Conservation (phyloP, 495 filamentous ascomycete genomes). For the Antarctomyces pellizariae region DNA sequence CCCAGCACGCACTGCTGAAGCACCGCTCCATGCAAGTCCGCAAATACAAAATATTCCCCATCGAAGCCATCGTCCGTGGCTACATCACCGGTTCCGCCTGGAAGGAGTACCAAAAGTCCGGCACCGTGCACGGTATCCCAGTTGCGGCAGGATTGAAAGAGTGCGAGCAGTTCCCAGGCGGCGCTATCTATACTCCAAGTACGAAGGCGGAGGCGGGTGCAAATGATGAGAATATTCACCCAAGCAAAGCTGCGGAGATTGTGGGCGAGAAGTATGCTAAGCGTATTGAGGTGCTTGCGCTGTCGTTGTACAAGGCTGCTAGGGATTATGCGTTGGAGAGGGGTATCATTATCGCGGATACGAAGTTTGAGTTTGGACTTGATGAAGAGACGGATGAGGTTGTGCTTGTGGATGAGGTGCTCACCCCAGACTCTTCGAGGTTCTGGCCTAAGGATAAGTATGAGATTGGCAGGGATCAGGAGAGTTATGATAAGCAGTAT, state of each 20-base stretch:
- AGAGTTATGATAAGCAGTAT: constrained; percentile 79
- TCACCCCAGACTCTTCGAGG: constrained; percentile 64
- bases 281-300: constrained; percentile 44
- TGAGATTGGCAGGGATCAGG: constrained; percentile 45
- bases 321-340: constrained; percentile 47
- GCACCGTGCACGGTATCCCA: constrained; percentile 61
- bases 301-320: constrained; percentile 51
- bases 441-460: constrained; percentile 73
- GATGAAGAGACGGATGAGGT: constrained; percentile 54
- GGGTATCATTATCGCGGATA: constrained; percentile 83
- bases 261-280: constrained; percentile 55
- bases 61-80: constrained; percentile 80
- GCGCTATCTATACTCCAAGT: constrained; percentile 66
- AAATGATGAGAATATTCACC: constrained; percentile 82
- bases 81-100: constrained; percentile 90
- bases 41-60: constrained; percentile 53
- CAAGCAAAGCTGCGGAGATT: constrained; percentile 39
- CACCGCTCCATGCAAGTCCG: constrained; percentile 67
- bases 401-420: constrained; percentile 74
- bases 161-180: constrained; percentile 42
- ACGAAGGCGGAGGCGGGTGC: constrained; percentile 73
- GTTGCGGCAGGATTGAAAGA: constrained; percentile 44
- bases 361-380: constrained; percentile 59
- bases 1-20: constrained; percentile 29
- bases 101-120: constrained; percentile 48